These are phyloP conservation scores for Trypanosoma vivax DNA, from an alignment of 208 protist species.

Conservation along the genomic window DNA sequence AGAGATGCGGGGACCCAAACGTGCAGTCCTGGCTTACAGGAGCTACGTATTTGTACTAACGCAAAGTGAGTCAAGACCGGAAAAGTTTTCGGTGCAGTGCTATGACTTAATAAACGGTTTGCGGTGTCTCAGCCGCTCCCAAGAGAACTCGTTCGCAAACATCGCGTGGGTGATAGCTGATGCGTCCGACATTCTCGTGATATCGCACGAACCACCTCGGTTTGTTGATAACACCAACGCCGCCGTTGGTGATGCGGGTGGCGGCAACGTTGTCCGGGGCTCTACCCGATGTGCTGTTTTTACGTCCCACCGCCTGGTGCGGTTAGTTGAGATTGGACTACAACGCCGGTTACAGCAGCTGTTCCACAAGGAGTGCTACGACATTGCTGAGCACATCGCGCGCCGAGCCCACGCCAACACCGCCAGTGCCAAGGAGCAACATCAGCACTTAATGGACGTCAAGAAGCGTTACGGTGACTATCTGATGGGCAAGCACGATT, in stretches of 20 bases:
- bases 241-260: conserved; percentile 1
- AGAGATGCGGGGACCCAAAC: conserved; percentile 53
- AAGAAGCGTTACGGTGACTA: conserved; percentile 92
- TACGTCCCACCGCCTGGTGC: conserved; percentile 22
- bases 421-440: conserved; percentile 5
- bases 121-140: conserved; percentile 69
- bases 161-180: conserved; percentile 77
- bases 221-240: not conserved
- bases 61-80: conserved; percentile 29
- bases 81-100: conserved; percentile 59
- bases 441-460: conserved; percentile 86
- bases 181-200: conserved; percentile 69
- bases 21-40: conserved; percentile 63
- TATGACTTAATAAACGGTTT: conserved; percentile 90
- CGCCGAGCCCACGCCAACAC: conserved; percentile 21
- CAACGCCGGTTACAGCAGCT: conserved; percentile 94
- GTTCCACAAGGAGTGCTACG: conserved; percentile 93
- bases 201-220: conserved; percentile 46
- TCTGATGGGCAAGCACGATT: conserved; percentile 78
- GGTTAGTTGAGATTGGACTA: conserved; percentile 88
- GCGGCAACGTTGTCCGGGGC: not conserved
- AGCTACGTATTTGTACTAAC: conserved; percentile 84
- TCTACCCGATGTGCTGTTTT: not conserved
- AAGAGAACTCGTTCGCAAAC: conserved; percentile 49
- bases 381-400: conserved; percentile 90